Base-by-base conservation (phyloP, 169 alveolate species). In the Eimeria tenella region DNA sequence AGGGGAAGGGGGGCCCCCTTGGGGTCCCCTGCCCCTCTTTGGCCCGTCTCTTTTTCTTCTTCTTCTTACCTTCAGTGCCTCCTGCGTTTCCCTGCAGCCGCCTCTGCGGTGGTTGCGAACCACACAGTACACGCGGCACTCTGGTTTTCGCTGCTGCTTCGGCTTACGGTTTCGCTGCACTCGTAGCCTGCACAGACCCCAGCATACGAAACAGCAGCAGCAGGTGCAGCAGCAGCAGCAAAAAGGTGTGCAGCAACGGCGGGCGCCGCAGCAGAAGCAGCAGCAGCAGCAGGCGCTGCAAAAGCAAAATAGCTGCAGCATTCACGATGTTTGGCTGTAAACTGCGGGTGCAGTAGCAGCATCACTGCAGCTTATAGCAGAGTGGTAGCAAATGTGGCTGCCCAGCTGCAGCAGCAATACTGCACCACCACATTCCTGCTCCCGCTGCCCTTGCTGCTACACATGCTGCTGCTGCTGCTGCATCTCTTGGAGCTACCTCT, bases 21-120 rank as follows among this genome's bases (percentile, higher is more conserved):
- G 15, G 42, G 15, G 15, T 5, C 73, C 21, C 73, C 23, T 63
- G 23, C 5, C 73, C 21, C 10, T 63, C 73, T 8, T 25, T 63
- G 21, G 73, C 73, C 42, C 21, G 31, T 3, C 25, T 63, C 25
- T 15, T 63, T 63, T 25, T 63, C 73, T 71, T 7, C 3, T 5
- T 71, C 10, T 21, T 71, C 79, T 52, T 49, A 86, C 93, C 84
- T 70, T 70, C 52, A 86, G 84, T 0, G 71, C 86, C 10, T 17
- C 84, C 9, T 23, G 62, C 65, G 77, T 73, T 70, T 65, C 82
- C n/a, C 49, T 73, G 53, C 93, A 63, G 56, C 93, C 93, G 8
- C 93, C 93, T 5, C 42, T 52, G 25, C 93, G n/a, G 65, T 73
- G 71, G 56, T 86, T 86, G 3, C 93, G 82, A 9, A 86, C 84